Conservation (phyloP, 331 rosid species). For the Malus hybrid region DNA sequence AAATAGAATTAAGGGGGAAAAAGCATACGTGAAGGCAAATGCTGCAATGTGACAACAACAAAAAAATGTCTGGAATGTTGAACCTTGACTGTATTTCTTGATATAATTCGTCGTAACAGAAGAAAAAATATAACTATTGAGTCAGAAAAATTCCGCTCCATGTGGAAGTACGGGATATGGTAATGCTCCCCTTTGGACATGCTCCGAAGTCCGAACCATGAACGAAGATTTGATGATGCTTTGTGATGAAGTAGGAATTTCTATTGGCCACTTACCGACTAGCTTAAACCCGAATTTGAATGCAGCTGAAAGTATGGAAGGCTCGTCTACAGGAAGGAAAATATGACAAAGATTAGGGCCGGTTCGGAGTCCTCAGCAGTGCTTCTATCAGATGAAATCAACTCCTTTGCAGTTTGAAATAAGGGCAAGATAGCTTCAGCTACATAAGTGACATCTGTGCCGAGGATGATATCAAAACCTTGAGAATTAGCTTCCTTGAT, state of each 20-base stretch:
- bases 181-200: no score
- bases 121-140: no score
- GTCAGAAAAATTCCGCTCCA: no score
- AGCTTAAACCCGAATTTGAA: slow-evolving; percentile 46
- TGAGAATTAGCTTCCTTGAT: slow-evolving; percentile 32
- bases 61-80: no score
- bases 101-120: no score
- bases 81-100: no score
- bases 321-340: slow-evolving; percentile 63
- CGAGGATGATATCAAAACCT: slow-evolving; percentile 68
- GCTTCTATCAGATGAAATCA: slow-evolving; percentile 31
- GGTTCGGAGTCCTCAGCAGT: slow-evolving; percentile 18
- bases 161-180: no score
- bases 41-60: no score
- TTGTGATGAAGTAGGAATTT: slow-evolving; percentile 22
- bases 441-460: slow-evolving; percentile 69
- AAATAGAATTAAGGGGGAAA: no score
- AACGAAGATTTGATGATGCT: slow-evolving; percentile 22
- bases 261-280: slow-evolving; percentile 56
- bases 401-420: slow-evolving; percentile 60
- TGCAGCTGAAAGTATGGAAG: slow-evolving; percentile 58
- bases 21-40: no score
- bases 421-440: slow-evolving; percentile 64
- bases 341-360: slow-evolving; percentile 62
- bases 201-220: no score